These are phyloP conservation scores for Salix purpurea DNA, from an alignment of 345 rosid species.

Conservation along the genomic window DNA sequence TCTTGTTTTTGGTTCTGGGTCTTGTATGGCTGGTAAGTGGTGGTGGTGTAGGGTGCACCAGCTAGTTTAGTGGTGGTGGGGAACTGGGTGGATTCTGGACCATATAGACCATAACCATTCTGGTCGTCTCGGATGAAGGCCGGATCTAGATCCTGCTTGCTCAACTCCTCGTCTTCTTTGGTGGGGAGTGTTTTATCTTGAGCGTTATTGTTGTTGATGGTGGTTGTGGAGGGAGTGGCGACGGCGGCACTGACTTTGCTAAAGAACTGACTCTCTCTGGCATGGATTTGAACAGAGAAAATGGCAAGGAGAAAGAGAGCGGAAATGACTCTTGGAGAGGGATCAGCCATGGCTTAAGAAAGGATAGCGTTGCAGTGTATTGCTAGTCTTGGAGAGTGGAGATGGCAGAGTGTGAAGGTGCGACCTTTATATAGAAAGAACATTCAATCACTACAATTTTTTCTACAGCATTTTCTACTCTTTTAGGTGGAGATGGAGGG, in stretches of 20 bases:
- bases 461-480: slow-evolving; percentile 8
- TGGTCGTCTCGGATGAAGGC: slow-evolving; percentile 39
- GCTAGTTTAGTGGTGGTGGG: slow-evolving; percentile 21
- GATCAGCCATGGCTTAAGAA: slow-evolving; percentile 16
- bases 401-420: slow-evolving; percentile 9
- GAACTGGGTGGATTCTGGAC: slow-evolving; percentile 29
- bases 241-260: slow-evolving; percentile 20
- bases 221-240: background rate
- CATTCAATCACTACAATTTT: background rate
- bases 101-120: slow-evolving; percentile 52
- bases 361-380: background rate
- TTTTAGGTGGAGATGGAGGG: slow-evolving; percentile 23
- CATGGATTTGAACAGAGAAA: slow-evolving; percentile 15
- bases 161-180: slow-evolving; percentile 5
- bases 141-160: slow-evolving; percentile 25
- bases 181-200: background rate
- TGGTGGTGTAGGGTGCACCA: slow-evolving; percentile 13
- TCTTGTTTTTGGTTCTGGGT: slow-evolving; percentile 21
- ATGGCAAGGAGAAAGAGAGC: slow-evolving; percentile 16
- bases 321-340: slow-evolving; percentile 18
- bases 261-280: slow-evolving; percentile 21
- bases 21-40: slow-evolving; percentile 23
- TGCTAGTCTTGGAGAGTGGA: background rate
- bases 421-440: slow-evolving; percentile 24
- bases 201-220: slow-evolving; percentile 2